A percentile compares a stretch with the other conserved stretches of the same genome.
Conservation (phyloP, 768 basidiomycete species). For the Chalciporus chontae region DNA sequence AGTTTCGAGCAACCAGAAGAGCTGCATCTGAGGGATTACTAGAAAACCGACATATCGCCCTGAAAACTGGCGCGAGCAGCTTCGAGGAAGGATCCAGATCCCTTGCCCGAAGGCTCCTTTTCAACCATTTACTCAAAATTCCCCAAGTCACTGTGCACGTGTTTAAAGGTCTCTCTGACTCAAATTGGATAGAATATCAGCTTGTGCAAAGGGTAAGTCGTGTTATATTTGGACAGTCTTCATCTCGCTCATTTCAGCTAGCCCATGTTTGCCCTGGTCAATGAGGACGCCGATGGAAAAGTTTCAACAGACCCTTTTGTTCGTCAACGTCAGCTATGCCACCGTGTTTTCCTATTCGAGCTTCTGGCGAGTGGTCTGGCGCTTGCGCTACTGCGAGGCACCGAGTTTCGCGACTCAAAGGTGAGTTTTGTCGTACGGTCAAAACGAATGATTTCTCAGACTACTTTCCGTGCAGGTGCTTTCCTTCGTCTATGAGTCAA, state of each 20-base stretch:
- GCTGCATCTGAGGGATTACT: not conserved
- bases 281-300: conserved; percentile 44
- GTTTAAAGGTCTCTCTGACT: conserved; percentile 46
- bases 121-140: conserved; percentile 43
- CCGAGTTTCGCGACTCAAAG: conserved; percentile 63
- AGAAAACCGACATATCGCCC: conserved; percentile 45
- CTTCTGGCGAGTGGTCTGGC: conserved; percentile 49
- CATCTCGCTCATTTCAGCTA: conserved; percentile 24
- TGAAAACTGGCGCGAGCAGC: conserved; percentile 34
- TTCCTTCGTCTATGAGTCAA: conserved; percentile 54
- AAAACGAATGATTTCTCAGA: not conserved
- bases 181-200: conserved; percentile 46
- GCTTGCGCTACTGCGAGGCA: conserved; percentile 48
- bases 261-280: conserved; percentile 67
- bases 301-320: conserved; percentile 8
- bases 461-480: conserved; percentile 41
- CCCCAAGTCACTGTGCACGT: conserved; percentile 40
- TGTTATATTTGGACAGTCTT: not conserved
- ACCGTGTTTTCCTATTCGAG: conserved; percentile 48
- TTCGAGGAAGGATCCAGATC: conserved; percentile 44
- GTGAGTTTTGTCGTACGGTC: conserved; percentile 27
- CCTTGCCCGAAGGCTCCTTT: conserved; percentile 51
- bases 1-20: not conserved
- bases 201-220: conserved; percentile 37
- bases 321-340: conserved; percentile 37